Percentiles rank a stretch among this genome's conserved stretches.
These are phyloP conservation scores for Lyophyllum decastes DNA, from an alignment of 768 basidiomycete species.

Conservation along the genomic window DNA sequence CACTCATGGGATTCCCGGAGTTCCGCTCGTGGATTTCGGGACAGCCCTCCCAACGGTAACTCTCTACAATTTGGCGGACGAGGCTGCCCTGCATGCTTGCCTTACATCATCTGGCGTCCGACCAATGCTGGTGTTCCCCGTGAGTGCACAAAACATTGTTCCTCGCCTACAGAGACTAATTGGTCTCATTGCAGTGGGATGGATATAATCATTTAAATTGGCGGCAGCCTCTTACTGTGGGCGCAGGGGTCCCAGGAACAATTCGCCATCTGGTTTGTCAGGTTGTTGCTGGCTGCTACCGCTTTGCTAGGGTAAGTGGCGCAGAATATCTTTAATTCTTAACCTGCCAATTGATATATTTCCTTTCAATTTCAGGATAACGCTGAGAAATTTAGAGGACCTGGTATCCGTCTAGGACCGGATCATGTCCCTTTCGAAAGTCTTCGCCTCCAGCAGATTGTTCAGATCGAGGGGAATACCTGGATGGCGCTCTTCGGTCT, in stretches of 20 bases:
- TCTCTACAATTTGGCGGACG: background rate
- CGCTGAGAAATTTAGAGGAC: constrained; percentile 3
- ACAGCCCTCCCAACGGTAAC: background rate
- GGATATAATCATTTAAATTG: constrained; percentile 7
- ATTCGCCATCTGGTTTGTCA: background rate
- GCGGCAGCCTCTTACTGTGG: background rate
- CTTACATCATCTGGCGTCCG: background rate
- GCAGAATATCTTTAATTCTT: background rate
- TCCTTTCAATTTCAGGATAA: background rate
- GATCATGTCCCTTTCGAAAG: constrained; percentile 1
- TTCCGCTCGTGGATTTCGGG: background rate
- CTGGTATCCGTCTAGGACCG: constrained; percentile 8
- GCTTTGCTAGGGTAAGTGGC: background rate
- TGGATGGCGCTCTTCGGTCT: constrained; percentile 4
- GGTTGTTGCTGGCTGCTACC: background rate
- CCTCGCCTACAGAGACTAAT: background rate
- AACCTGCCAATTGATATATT: background rate
- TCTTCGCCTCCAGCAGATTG: background rate
- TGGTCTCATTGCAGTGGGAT: background rate
- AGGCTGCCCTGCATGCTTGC: background rate
- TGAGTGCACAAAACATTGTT: background rate
- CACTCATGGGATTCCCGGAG: background rate
- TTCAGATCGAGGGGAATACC: background rate
- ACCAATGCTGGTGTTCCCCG: background rate
- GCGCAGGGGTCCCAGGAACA: background rate